phyloP scores from a whole-genome alignment of 495 filamentous ascomycete genomes.

The Aspergillus nanangensis region DNA sequence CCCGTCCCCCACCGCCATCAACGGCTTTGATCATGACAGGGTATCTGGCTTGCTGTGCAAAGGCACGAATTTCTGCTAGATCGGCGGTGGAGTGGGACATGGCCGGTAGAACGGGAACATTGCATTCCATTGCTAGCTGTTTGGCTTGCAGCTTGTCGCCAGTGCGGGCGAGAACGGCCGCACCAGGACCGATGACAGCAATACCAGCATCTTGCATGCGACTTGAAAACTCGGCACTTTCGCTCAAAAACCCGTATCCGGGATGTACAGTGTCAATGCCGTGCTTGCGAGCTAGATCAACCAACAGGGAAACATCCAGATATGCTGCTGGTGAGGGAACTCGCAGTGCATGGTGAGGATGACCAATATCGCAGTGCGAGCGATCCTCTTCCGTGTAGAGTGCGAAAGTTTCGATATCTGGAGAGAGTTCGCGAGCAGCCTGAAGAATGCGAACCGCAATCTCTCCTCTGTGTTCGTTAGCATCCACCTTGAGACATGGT shows the following conservation, averaged over 20 bases:
- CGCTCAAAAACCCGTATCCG: slow-evolving; percentile 61
- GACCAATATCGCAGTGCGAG: slow-evolving; percentile 45
- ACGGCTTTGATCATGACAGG: slow-evolving; percentile 57
- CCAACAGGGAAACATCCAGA: slow-evolving; percentile 42
- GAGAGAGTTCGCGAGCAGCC: slow-evolving; percentile 48
- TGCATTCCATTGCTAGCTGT: slow-evolving; percentile 46
- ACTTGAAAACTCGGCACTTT: slow-evolving; percentile 49
- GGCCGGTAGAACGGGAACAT: slow-evolving; percentile 50
- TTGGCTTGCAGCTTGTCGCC: slow-evolving; percentile 57
- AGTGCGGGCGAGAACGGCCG: slow-evolving; percentile 44
- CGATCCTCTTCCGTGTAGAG: slow-evolving; percentile 51
- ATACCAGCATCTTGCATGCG: slow-evolving; percentile 46
- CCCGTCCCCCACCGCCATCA: slow-evolving; percentile 49
- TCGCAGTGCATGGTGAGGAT: slow-evolving; percentile 39
- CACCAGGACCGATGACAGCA: slow-evolving; percentile 51
- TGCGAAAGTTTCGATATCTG: slow-evolving; percentile 45
- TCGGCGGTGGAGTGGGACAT: slow-evolving; percentile 37
- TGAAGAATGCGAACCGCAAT: slow-evolving; percentile 56
- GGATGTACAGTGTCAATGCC: slow-evolving; percentile 55
- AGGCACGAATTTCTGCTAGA: slow-evolving; percentile 32
- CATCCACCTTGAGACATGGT: not conserved
- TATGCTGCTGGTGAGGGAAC: slow-evolving; percentile 49
- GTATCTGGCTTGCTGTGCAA: slow-evolving; percentile 42
- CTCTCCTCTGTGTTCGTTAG: slow-evolving; percentile 46
- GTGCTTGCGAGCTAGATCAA: slow-evolving; percentile 43